Conservation (phyloP, 2,329 filamentous ascomycete genomes). For the Pseudocercospora eumusae region DNA sequence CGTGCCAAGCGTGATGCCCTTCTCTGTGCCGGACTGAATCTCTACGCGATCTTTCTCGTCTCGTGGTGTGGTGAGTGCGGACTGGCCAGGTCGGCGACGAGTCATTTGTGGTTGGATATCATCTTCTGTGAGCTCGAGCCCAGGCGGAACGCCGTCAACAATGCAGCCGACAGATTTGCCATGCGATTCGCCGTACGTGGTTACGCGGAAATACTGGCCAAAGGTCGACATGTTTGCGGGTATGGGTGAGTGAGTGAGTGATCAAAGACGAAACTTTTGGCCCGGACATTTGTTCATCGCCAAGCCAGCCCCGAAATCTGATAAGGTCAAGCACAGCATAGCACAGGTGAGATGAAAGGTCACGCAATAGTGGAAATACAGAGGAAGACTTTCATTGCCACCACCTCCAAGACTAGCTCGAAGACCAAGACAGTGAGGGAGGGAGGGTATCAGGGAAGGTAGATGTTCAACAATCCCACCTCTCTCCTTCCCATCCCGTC, state of each 20-base stretch:
- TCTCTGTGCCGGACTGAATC: slow-evolving; percentile 91
- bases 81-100: slow-evolving; percentile 84
- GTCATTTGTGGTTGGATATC: slow-evolving; percentile 91
- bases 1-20: slow-evolving; percentile 84
- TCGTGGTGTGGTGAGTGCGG: slow-evolving; percentile 83
- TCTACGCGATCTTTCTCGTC: slow-evolving; percentile 89
- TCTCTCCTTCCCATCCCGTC: neutral
- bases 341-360: neutral
- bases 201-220: slow-evolving; percentile 77
- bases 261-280: too few species aligned
- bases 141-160: slow-evolving; percentile 87
- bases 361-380: neutral
- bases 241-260: neutral
- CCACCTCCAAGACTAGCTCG: slow-evolving; percentile 1
- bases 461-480: neutral
- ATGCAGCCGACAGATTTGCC: slow-evolving; percentile 93
- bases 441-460: neutral
- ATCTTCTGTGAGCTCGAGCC: slow-evolving; percentile 75
- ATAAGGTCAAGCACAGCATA: neutral
- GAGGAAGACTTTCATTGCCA: neutral
- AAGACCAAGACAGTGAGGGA: neutral
- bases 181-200: slow-evolving; percentile 85
- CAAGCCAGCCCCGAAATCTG: neutral
- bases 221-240: slow-evolving; percentile 79
- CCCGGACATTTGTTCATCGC: neutral